Conservation (phyloP, 2,329 filamentous ascomycete species). For the Coniochaeta sp. region DNA sequence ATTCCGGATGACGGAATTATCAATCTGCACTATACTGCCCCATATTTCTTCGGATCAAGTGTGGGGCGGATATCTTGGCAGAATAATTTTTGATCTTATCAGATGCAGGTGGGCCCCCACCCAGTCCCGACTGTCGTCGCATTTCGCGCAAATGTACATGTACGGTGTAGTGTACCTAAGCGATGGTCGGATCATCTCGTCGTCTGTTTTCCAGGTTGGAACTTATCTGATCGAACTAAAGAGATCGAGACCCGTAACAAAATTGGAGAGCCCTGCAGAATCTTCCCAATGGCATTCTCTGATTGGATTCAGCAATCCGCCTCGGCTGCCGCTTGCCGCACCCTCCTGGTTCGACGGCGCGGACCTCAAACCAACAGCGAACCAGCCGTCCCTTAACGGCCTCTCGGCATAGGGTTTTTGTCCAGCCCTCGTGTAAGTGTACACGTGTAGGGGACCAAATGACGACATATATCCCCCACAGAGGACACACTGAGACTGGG, state of each 20-base stretch:
- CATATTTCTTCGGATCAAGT: neutral
- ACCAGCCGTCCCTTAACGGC: too few species aligned
- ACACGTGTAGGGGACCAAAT: too few species aligned
- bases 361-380: too few species aligned
- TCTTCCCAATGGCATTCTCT: neutral
- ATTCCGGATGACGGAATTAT: neutral
- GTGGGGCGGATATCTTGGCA: neutral
- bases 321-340: neutral
- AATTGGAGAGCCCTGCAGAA: neutral
- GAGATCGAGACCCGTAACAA: neutral
- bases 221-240: neutral
- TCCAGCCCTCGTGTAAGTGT: too few species aligned
- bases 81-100: neutral
- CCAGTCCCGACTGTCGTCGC: neutral
- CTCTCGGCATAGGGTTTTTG: too few species aligned
- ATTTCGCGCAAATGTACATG: too few species aligned
- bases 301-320: neutral
- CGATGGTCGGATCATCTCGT: neutral
- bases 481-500: too few species aligned
- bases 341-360: neutral
- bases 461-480: too few species aligned
- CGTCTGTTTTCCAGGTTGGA: neutral
- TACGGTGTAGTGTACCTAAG: too few species aligned
- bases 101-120: neutral
- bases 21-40: neutral